A percentile compares a stretch with the other conserved stretches of the same genome.
Conservation (phyloP, 1,284 basidiomycete genomes). For the Vanrija humicola region DNA sequence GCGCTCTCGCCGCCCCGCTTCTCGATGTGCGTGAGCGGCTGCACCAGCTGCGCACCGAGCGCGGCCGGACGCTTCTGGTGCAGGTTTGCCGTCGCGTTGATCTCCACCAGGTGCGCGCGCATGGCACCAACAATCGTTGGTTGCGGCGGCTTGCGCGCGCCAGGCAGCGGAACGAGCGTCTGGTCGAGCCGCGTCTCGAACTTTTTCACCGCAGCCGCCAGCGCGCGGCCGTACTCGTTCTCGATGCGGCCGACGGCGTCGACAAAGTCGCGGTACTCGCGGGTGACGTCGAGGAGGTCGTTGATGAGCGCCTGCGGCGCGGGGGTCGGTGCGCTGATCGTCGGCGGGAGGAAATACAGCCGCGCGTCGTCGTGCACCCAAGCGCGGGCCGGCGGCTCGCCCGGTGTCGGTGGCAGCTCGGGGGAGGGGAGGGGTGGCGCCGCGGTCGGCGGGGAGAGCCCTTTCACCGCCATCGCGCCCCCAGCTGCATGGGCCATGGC, state of each 20-base stretch:
- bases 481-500: background rate
- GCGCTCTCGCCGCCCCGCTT: conserved; percentile 11
- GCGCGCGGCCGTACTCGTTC: conserved; percentile 14
- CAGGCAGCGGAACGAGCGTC: background rate
- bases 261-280: conserved; percentile 23
- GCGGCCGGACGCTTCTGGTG: conserved; percentile 14
- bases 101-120: conserved; percentile 12
- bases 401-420: background rate
- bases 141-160: conserved; percentile 9
- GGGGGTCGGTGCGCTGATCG: background rate
- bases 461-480: background rate
- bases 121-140: conserved; percentile 11
- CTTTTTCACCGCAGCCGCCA: conserved; percentile 16
- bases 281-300: conserved; percentile 17
- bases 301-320: conserved; percentile 7
- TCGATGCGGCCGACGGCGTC: conserved; percentile 19
- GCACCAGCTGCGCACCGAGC: conserved; percentile 13
- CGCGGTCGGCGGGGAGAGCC: background rate
- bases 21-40: conserved; percentile 15
- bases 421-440: background rate
- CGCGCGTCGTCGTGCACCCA: conserved; percentile 16
- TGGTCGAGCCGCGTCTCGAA: conserved; percentile 15
- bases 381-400: background rate
- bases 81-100: conserved; percentile 11
- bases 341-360: conserved; percentile 17